These are phyloP conservation scores for Cordyceps tenuipes DNA, from an alignment of 2,329 filamentous ascomycete genomes.

Conservation along the genomic window DNA sequence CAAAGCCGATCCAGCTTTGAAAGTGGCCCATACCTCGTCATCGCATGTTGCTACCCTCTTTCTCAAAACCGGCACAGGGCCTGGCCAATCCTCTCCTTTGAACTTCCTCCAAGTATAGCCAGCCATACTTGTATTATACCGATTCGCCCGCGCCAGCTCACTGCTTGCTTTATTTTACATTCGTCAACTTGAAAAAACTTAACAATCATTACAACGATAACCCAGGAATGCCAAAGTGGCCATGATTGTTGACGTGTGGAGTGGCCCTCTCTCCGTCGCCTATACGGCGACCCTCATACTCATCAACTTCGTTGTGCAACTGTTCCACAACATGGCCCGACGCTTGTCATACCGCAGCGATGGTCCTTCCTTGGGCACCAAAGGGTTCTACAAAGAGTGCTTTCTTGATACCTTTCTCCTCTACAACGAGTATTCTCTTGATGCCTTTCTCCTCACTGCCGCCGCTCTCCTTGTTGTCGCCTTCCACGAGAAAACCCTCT, in stretches of 20 bases:
- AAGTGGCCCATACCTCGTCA: background rate
- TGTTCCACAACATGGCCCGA: background rate
- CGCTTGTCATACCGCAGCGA: background rate
- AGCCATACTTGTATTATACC: background rate
- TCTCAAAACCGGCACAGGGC: background rate
- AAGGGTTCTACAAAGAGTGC: background rate
- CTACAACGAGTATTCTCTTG: background rate
- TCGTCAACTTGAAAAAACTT: background rate
- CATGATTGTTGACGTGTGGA: background rate
- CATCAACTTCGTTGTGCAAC: background rate
- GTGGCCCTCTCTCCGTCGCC: background rate
- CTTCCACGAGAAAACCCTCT: background rate
- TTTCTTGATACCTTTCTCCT: background rate
- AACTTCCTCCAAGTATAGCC: background rate
- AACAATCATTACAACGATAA: background rate
- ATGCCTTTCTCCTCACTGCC: background rate
- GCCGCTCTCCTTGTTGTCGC: background rate
- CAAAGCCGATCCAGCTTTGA: background rate
- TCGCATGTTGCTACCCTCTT: background rate
- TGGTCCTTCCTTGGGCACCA: background rate
- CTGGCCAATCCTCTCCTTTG: background rate
- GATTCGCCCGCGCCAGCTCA: background rate
- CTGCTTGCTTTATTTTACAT: background rate
- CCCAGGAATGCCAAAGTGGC: background rate
- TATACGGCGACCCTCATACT: background rate